phyloP scores from a whole-genome alignment of 352 stramenopile genomes.

The Globisporangium carolinianum region DNA sequence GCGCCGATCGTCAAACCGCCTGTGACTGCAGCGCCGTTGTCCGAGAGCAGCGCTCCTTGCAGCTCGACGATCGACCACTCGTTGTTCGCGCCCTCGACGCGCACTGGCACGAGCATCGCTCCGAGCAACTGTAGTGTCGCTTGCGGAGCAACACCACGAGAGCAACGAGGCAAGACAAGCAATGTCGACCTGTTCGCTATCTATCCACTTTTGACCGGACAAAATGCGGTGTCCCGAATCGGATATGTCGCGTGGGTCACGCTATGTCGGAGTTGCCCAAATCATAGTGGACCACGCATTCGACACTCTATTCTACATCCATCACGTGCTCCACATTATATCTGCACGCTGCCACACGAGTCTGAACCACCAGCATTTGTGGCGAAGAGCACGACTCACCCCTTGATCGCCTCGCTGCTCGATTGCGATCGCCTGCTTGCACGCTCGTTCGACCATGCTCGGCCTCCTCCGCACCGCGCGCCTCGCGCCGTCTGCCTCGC shows the following conservation, averaged over 20 bases:
- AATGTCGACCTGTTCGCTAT: too few relatives aligned
- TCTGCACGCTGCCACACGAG: background rate
- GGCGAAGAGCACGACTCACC: conserved; percentile 22
- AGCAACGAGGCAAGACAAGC: too few relatives aligned
- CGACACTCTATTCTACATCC: too few relatives aligned
- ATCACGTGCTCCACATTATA: background rate
- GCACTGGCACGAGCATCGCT: conserved; percentile 64
- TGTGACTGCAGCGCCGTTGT: conserved; percentile 21
- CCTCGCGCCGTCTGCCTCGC: conserved; percentile 27
- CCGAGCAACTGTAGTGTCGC: too few relatives aligned
- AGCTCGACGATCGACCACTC: conserved; percentile 85
- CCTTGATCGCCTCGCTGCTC: conserved; percentile 13
- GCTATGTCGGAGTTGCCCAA: background rate
- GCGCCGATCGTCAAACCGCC: conserved; percentile 46
- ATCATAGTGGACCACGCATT: background rate
- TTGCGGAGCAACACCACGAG: too few relatives aligned
- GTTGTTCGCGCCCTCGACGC: conserved; percentile 45
- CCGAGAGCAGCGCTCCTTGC: conserved; percentile 59
- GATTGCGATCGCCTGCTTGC: background rate
- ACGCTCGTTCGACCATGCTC: conserved; percentile 33
- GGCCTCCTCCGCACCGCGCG: conserved; percentile 55
- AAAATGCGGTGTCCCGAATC: background rate
- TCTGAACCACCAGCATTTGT: conserved; percentile 17
- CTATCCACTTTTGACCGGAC: too few relatives aligned
- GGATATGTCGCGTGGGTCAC: too few relatives aligned